Base-by-base conservation (phyloP, 2,329 filamentous ascomycete species). In the Claviceps sp. region DNA sequence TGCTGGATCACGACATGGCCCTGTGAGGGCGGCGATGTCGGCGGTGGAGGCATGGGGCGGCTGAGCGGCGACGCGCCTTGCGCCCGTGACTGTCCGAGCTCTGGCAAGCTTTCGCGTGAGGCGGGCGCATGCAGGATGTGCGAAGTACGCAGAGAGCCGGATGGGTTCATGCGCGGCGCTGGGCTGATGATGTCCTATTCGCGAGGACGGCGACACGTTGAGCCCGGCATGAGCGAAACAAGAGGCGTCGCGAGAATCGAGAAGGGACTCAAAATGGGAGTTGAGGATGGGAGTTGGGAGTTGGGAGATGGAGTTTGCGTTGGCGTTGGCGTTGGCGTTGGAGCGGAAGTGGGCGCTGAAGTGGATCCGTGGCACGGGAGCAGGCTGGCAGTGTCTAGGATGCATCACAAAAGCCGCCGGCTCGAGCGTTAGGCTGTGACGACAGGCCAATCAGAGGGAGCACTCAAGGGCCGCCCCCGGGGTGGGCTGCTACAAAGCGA, bases 1-100 rank as follows among this genome's bases (percentile, higher is more conserved):
- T 60, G 61, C 20, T 58, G 59, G 13, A 57, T 47, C 20, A n/a
- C 51, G 60, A 37, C 26, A 26, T 51, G 53, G 63, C 55, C 56
- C 55, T 54, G 66, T 63, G 54, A 61, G 65, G 74, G 72, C 52
- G 73, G 72, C 52, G 73, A 74, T n/a, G 61, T 56, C 50, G 54
- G 57, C 9, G 69, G 70, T 40, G 72, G 73, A 51, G 72, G 71
- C 72, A 75, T 75, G 42, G 64, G 62, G 58, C 69, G 71, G 61
- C 65, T 67, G 52, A 73, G 63, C 43, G 72, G 72, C 8, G 73
- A 71, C n/a, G 71, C 59, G 61, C 68, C 72, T 51, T 67, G 71
- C 52, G 71, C 68, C 55, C 71, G 71, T 51, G 68, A 64, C 61
- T 70, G 70, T 50, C 63, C 62, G 41, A 65, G 57, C 37, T 66